These are phyloP conservation scores for Brassica rapa DNA, from an alignment of 345 rosid genomes.

Conservation along the genomic window DNA sequence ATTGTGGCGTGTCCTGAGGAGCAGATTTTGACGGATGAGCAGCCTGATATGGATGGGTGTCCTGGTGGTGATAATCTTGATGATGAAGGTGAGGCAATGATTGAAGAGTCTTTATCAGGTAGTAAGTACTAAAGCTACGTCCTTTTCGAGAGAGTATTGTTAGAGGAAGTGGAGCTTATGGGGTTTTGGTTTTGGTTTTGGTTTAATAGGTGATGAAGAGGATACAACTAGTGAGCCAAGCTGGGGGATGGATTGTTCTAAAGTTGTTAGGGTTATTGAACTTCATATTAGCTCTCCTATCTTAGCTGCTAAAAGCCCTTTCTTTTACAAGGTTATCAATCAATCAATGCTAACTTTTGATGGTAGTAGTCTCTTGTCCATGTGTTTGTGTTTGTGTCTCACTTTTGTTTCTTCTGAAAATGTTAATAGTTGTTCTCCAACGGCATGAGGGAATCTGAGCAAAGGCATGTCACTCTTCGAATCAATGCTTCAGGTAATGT, in stretches of 20 bases:
- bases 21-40: constrained; percentile 66
- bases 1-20: constrained; percentile 73
- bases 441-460: constrained; percentile 99
- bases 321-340: constrained; percentile 76
- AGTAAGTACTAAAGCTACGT: neutral
- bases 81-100: constrained; percentile 83
- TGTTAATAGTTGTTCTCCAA: constrained; percentile 79
- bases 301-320: constrained; percentile 98
- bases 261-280: constrained; percentile 72
- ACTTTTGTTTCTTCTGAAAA: neutral
- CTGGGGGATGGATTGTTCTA: constrained; percentile 91
- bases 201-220: constrained; percentile 67
- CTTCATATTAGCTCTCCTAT: constrained; percentile 96
- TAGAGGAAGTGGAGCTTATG: neutral
- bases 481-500: constrained; percentile 79
- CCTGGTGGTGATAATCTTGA: constrained; percentile 76
- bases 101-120: constrained; percentile 83
- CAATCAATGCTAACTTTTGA: neutral
- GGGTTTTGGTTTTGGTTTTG: neutral
- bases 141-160: neutral
- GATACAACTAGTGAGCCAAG: constrained; percentile 57
- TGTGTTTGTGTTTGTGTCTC: neutral
- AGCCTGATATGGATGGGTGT: constrained; percentile 85
- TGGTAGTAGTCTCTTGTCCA: neutral
- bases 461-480: constrained; percentile 85